phyloP scores from a whole-genome alignment of 2,329 filamentous ascomycete genomes.

The Seiridium cupressi region DNA sequence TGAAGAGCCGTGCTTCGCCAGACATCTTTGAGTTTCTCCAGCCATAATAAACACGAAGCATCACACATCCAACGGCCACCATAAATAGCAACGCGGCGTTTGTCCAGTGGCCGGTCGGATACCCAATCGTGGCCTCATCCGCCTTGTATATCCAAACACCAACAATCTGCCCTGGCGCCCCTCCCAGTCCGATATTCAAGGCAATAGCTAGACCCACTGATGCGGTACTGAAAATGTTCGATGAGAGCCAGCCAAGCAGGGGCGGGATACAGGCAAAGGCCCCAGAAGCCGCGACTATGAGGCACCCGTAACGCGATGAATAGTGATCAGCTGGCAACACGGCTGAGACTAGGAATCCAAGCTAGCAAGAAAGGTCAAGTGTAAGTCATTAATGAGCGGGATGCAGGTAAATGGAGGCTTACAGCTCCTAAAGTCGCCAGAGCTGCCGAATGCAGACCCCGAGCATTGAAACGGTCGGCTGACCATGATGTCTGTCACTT shows the following conservation, averaged over 20 bases:
- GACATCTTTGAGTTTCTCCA: constrained; percentile 38
- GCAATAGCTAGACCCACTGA: constrained; percentile 67
- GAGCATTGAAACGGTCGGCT: constrained; percentile 58
- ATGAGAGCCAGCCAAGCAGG: constrained; percentile 65
- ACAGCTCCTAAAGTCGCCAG: constrained; percentile 40
- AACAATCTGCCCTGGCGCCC: constrained; percentile 66
- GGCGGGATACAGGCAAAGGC: constrained; percentile 68
- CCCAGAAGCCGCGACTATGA: constrained; percentile 64
- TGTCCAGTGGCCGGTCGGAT: constrained; percentile 68
- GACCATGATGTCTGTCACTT: constrained; percentile 50
- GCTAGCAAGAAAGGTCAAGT: neutral
- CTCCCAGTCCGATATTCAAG: constrained; percentile 63
- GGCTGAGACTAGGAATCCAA: constrained; percentile 58
- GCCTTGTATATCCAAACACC: constrained; percentile 72
- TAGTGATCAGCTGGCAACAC: constrained; percentile 60
- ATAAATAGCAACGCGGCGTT: constrained; percentile 61
- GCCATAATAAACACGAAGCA: constrained; percentile 54
- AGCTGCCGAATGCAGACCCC: constrained; percentile 39
- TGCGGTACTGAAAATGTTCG: constrained; percentile 63
- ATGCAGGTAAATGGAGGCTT: too few relatives aligned
- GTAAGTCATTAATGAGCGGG: too few relatives aligned
- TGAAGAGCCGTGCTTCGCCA: constrained; percentile 37
- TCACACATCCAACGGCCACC: constrained; percentile 50
- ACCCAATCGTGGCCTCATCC: constrained; percentile 55
- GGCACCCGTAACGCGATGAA: constrained; percentile 59